Evolutionary conservation across 768 basidiomycete species (phyloP).

Genomic region (Boletus vermiculosoides): DNA sequence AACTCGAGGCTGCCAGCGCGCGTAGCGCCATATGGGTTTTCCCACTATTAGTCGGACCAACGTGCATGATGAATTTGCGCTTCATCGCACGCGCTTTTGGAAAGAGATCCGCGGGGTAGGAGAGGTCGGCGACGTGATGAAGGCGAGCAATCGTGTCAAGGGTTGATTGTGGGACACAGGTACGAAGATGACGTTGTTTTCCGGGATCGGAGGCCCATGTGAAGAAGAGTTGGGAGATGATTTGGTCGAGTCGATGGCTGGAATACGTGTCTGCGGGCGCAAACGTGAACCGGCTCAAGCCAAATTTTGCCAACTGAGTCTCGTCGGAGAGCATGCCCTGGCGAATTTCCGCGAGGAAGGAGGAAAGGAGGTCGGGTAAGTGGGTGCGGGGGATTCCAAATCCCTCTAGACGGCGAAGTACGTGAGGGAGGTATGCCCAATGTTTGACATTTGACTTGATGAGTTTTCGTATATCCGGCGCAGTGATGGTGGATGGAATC

Average conservation of each 20-base stretch:
- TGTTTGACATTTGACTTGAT: slow-evolving; percentile 36
- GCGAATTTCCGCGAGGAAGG: slow-evolving; percentile 41
- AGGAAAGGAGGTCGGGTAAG: slow-evolving; percentile 39
- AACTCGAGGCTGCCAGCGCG: slow-evolving; percentile 71
- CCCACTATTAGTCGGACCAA: slow-evolving; percentile 96
- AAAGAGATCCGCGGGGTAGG: slow-evolving; percentile 50
- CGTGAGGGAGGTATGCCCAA: slow-evolving; percentile 38
- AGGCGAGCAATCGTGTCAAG: slow-evolving; percentile 40
- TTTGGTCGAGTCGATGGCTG: slow-evolving; percentile 40
- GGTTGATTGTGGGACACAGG: slow-evolving; percentile 31
- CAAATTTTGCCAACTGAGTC: slow-evolving; percentile 31
- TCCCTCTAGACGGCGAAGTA: slow-evolving; percentile 40
- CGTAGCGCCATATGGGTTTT: slow-evolving; percentile 94
- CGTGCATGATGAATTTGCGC: slow-evolving; percentile 88
- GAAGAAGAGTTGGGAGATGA: slow-evolving; percentile 55
- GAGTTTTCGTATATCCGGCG: slow-evolving; percentile 20
- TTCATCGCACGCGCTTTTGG: slow-evolving; percentile 54
- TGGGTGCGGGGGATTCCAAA: slow-evolving; percentile 50
- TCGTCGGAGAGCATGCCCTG: slow-evolving; percentile 28
- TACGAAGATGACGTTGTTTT: slow-evolving; percentile 24
- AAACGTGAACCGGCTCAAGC: slow-evolving; percentile 44
- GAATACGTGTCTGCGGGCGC: slow-evolving; percentile 29
- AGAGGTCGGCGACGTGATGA: slow-evolving; percentile 39
- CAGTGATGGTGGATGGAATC: background rate
- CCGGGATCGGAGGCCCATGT: slow-evolving; percentile 49